These are phyloP conservation scores for Brassica incana DNA, from an alignment of 345 rosid species.

Conservation along the genomic window DNA sequence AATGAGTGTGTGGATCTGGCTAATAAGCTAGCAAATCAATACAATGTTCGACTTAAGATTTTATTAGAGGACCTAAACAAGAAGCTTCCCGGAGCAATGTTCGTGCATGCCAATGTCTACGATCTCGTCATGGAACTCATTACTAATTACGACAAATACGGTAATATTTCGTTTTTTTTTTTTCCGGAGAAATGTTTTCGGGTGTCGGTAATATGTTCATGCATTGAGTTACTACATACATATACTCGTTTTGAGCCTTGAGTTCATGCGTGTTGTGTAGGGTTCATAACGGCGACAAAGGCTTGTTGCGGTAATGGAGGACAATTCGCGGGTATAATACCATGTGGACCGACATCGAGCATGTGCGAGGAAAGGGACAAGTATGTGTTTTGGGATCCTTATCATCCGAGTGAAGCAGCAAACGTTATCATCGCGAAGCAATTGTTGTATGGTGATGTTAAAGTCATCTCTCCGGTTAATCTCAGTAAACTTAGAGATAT, in stretches of 20 bases:
- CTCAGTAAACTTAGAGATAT: slow-evolving; percentile 41
- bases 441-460: slow-evolving; percentile 39
- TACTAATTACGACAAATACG: slow-evolving; percentile 51
- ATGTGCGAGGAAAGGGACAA: slow-evolving; percentile 42
- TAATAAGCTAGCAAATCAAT: slow-evolving; percentile 66
- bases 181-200: too few species aligned
- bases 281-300: slow-evolving; percentile 34
- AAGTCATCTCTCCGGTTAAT: slow-evolving; percentile 48
- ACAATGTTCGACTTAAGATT: slow-evolving; percentile 46
- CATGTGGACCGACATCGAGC: slow-evolving; percentile 40
- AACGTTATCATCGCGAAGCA: slow-evolving; percentile 41
- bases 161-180: slow-evolving; percentile 29
- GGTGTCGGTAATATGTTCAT: too few species aligned
- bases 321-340: slow-evolving; percentile 59
- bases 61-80: slow-evolving; percentile 47
- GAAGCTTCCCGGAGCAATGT: slow-evolving; percentile 46
- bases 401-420: slow-evolving; percentile 45
- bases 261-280: slow-evolving; percentile 13
- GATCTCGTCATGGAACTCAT: slow-evolving; percentile 56
- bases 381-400: slow-evolving; percentile 51
- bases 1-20: slow-evolving; percentile 48
- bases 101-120: slow-evolving; percentile 61
- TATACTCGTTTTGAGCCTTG: background rate
- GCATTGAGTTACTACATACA: background rate
- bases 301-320: slow-evolving; percentile 62